Evolutionary conservation across 1,284 basidiomycete species (phyloP).

Genomic region (Rhodotorula sp.): DNA sequence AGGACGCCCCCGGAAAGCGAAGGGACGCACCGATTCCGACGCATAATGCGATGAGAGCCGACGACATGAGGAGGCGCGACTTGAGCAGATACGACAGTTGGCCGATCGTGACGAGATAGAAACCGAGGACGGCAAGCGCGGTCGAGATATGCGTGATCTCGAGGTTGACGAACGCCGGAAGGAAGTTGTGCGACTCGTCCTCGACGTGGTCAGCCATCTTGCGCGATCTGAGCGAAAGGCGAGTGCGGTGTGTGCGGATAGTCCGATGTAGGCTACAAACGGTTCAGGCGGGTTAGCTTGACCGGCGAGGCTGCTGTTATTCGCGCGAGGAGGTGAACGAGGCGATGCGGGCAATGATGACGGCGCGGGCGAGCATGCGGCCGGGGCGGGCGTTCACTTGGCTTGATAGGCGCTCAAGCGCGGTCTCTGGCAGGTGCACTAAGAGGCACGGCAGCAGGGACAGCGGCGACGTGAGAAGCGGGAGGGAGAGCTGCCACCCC

Average conservation of each 20-base stretch:
- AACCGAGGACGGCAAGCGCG: slow-evolving; percentile 27
- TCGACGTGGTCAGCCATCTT: neutral
- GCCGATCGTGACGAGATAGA: slow-evolving; percentile 48
- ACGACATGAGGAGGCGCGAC: slow-evolving; percentile 53
- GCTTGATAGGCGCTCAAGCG: neutral
- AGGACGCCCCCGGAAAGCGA: neutral
- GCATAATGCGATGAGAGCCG: slow-evolving; percentile 30
- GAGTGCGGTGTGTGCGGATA: neutral
- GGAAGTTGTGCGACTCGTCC: slow-evolving; percentile 11
- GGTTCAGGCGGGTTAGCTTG: neutral
- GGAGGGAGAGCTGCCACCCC: neutral
- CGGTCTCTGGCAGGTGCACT: neutral
- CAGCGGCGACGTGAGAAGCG: neutral
- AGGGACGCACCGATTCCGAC: slow-evolving; percentile 33
- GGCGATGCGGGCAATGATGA: neutral
- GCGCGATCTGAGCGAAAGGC: neutral
- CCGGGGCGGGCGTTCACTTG: neutral
- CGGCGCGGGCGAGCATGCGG: neutral
- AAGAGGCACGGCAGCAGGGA: too few species aligned
- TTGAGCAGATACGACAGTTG: slow-evolving; percentile 54
- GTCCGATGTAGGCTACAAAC: neutral
- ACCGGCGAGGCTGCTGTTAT: neutral
- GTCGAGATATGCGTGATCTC: slow-evolving; percentile 25
- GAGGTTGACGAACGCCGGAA: slow-evolving; percentile 20
- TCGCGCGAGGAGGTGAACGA: neutral